phyloP scores from a whole-genome alignment of 108 stramenopile genomes.

The Stephanodiscus triporus region DNA sequence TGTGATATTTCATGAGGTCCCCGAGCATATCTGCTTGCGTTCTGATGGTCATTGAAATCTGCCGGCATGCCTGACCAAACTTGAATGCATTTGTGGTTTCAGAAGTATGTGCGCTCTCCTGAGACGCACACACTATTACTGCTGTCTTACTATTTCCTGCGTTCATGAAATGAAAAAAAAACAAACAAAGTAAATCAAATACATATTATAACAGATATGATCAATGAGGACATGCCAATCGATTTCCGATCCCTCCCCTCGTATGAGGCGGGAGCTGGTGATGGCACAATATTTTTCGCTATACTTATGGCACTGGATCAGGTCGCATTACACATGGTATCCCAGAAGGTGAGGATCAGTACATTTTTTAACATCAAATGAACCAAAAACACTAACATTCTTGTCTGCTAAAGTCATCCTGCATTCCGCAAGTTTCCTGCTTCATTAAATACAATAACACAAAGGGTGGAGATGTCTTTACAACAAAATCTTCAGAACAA shows the following conservation, averaged over 20 bases:
- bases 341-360: not conserved
- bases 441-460: slow-evolving; percentile 1
- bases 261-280: too few relatives aligned
- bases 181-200: too few relatives aligned
- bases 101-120: slow-evolving; percentile 51
- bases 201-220: too few relatives aligned
- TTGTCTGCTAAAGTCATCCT: not conserved
- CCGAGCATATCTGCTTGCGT: slow-evolving; percentile 47
- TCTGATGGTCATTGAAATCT: slow-evolving; percentile 38
- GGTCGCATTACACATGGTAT: not conserved
- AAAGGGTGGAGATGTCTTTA: too few relatives aligned
- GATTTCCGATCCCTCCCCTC: too few relatives aligned
- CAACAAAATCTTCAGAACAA: not conserved
- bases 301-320: slow-evolving; percentile 1
- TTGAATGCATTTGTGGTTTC: slow-evolving; percentile 64
- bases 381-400: not conserved
- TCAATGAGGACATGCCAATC: too few relatives aligned
- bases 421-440: not conserved
- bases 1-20: slow-evolving; percentile 38
- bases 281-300: not conserved
- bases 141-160: slow-evolving; percentile 62
- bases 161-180: too few relatives aligned
- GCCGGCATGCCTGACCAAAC: slow-evolving; percentile 64
- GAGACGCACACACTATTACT: slow-evolving; percentile 62
- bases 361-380: not conserved